Percentiles rank a stretch among this genome's conserved stretches.
phyloP scores from a whole-genome alignment of 257 asterid genomes.

The Solanum microdontum region DNA sequence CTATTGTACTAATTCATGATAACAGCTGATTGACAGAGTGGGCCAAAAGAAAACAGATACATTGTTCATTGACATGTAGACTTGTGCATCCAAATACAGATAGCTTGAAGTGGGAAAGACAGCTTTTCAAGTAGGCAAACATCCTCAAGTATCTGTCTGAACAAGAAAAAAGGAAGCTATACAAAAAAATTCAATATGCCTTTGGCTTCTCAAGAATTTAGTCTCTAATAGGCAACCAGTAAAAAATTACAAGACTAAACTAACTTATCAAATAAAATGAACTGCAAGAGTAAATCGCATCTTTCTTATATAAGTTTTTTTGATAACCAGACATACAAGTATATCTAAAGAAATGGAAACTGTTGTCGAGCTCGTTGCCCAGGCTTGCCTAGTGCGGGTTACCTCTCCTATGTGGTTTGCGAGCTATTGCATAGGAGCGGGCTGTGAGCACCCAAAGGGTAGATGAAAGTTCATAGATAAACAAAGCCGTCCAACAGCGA shows the following conservation, averaged over 20 bases:
- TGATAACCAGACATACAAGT: not conserved
- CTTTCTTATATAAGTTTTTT: not conserved
- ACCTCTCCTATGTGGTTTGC: too few species aligned
- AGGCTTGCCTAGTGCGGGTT: too few species aligned
- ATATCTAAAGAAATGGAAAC: not conserved
- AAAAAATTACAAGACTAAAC: not conserved
- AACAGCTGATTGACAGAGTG: not conserved
- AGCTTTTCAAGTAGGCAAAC: not conserved
- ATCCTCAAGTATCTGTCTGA: not conserved
- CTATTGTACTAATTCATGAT: not conserved
- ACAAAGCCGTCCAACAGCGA: not conserved
- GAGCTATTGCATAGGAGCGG: too few species aligned
- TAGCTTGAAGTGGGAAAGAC: not conserved
- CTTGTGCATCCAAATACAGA: not conserved
- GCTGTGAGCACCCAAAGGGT: too few species aligned
- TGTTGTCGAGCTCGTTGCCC: not conserved
- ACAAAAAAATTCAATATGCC: not conserved
- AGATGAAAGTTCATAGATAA: not conserved
- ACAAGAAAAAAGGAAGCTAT: not conserved
- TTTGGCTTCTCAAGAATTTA: not conserved
- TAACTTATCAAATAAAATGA: not conserved
- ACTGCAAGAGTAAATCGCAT: not conserved
- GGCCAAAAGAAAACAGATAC: not conserved
- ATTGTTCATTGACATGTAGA: not conserved
- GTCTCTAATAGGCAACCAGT: not conserved